These are phyloP conservation scores for Neonectria neomacrospora DNA, from an alignment of 2,329 filamentous ascomycete species.

Conservation along the genomic window DNA sequence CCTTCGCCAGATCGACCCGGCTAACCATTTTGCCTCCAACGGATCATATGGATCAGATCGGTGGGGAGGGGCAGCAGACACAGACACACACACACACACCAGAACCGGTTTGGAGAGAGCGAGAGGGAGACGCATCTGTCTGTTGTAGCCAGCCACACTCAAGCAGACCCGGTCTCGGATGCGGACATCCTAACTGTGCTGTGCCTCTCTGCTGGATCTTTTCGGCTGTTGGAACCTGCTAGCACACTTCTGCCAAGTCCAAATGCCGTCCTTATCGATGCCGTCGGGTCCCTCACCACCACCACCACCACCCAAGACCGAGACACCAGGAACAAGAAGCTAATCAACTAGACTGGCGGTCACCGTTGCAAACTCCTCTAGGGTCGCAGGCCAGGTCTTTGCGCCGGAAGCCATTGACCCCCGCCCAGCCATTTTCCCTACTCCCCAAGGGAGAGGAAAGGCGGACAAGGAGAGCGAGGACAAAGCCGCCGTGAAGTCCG, in stretches of 20 bases:
- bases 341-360: conserved; percentile 1
- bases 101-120: not conserved
- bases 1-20: not conserved
- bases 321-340: conserved; percentile 6
- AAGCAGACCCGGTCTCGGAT: not conserved
- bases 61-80: not conserved
- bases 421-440: not conserved
- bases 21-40: conserved; percentile 1
- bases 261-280: conserved; percentile 5
- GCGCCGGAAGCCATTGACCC: conserved; percentile 12
- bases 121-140: not conserved
- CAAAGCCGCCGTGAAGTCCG: not conserved
- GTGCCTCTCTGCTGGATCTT: not conserved
- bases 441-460: not conserved
- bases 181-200: not conserved
- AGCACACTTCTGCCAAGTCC: no score
- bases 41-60: conserved; percentile 5
- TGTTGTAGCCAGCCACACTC: conserved; percentile 1
- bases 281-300: conserved; percentile 9
- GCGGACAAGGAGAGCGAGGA: not conserved
- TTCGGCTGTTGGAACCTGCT: not conserved
- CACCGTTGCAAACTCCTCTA: conserved; percentile 1
- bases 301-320: conserved; percentile 3
- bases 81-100: no score
- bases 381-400: conserved; percentile 15